These are phyloP conservation scores for Phytophthora uliginosa DNA, from an alignment of 352 stramenopile species.

Conservation along the genomic window DNA sequence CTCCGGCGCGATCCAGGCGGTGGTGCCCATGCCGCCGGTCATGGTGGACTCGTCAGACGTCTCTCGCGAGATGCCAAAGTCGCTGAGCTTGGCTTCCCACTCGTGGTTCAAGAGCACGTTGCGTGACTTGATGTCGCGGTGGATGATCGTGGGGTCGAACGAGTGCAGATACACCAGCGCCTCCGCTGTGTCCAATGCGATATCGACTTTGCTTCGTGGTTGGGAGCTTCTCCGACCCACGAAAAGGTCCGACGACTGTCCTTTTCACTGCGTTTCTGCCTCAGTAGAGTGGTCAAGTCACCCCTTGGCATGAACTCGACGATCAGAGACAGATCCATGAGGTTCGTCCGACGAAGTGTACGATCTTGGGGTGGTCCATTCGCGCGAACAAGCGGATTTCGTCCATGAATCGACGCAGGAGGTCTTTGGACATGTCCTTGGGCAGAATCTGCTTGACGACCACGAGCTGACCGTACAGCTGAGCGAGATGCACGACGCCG, in stretches of 20 bases:
- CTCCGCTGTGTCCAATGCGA: slow-evolving; percentile 50
- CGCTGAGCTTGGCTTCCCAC: slow-evolving; percentile 57
- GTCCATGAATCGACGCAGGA: slow-evolving; percentile 51
- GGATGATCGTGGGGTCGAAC: slow-evolving; percentile 55
- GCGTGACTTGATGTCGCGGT: slow-evolving; percentile 58
- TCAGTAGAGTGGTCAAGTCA: slow-evolving; percentile 50
- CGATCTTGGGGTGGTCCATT: slow-evolving; percentile 51
- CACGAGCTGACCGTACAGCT: slow-evolving; percentile 41
- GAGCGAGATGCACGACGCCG: slow-evolving; percentile 60
- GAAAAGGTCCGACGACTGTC: slow-evolving; percentile 35
- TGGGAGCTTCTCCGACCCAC: slow-evolving; percentile 35
- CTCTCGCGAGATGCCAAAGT: slow-evolving; percentile 63
- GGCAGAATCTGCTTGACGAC: slow-evolving; percentile 61
- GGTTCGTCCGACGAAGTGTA: slow-evolving; percentile 60
- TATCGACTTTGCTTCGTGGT: slow-evolving; percentile 38
- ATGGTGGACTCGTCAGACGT: slow-evolving; percentile 33
- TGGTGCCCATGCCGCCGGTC: slow-evolving; percentile 62
- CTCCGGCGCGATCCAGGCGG: slow-evolving; percentile 74
- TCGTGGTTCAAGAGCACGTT: slow-evolving; percentile 58
- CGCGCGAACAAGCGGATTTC: slow-evolving; percentile 51
- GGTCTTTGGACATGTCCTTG: slow-evolving; percentile 41
- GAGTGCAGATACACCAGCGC: slow-evolving; percentile 60
- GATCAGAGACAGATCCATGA: slow-evolving; percentile 55
- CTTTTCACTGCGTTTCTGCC: slow-evolving; percentile 37
- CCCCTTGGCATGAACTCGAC: slow-evolving; percentile 58